Evolutionary conservation across 352 stramenopile genomes (phyloP).

Genomic region (Globisporangium abappressorium): DNA sequence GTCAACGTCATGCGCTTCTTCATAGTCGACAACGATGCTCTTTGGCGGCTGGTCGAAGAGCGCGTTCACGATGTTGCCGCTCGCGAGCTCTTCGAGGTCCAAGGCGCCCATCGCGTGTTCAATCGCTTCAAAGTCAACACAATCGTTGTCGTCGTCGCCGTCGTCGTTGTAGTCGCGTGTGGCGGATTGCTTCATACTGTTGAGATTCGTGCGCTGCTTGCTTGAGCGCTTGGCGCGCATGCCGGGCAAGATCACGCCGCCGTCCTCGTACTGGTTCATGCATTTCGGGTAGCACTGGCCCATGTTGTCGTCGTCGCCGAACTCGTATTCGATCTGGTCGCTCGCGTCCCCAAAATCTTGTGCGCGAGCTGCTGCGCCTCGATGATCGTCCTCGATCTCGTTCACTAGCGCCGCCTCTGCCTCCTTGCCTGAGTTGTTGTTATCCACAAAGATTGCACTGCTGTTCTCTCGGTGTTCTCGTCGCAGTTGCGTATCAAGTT

Average conservation of each 20-base stretch:
- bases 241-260: conserved; percentile 6
- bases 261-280: conserved; percentile 26
- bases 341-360: conserved; percentile 5
- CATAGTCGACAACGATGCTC: conserved; percentile 65
- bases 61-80: conserved; percentile 13
- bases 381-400: neutral
- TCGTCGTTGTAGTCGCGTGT: neutral
- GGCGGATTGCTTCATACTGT: neutral
- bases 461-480: neutral
- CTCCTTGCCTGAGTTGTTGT: neutral
- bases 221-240: conserved; percentile 6
- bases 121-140: conserved; percentile 9
- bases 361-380: neutral
- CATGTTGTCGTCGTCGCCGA: conserved; percentile 18
- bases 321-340: neutral
- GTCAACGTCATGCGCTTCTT: conserved; percentile 24
- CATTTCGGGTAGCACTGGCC: conserved; percentile 48
- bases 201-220: conserved; percentile 9
- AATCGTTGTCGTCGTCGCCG: neutral
- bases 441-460: neutral
- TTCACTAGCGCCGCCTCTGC: neutral
- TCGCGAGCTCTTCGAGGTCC: conserved; percentile 51
- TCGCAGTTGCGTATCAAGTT: neutral
- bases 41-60: conserved; percentile 16
- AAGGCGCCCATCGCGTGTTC: conserved; percentile 20